A percentile compares a stretch with the other conserved stretches of the same genome.
phyloP scores from a whole-genome alignment of 345 rosid species.

The Rhizophora mangle region DNA sequence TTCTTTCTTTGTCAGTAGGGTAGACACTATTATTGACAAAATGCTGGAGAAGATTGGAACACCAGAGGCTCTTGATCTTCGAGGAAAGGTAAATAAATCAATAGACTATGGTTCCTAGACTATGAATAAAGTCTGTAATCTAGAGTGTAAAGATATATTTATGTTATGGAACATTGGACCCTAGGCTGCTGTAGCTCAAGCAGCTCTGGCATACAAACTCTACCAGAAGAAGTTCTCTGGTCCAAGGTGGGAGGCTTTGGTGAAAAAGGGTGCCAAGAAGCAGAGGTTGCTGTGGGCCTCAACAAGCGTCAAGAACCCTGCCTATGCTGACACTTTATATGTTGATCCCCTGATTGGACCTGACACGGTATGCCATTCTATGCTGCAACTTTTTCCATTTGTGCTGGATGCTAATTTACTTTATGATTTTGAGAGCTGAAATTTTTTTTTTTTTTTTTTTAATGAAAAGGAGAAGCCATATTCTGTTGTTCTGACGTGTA shows the following conservation, averaged over 20 bases:
- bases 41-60: conserved; percentile 91
- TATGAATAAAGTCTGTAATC: neutral
- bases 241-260: conserved; percentile 94
- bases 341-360: conserved; percentile 96
- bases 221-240: conserved; percentile 99
- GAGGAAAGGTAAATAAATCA: conserved; percentile 73
- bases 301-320: conserved; percentile 95
- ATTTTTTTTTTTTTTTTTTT: neutral
- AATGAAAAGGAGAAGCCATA: neutral
- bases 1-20: conserved; percentile 96
- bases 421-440: too few species aligned
- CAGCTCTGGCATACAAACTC: conserved; percentile 82
- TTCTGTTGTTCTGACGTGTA: neutral
- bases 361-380: conserved; percentile 59
- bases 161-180: conserved; percentile 18
- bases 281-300: conserved; percentile 97
- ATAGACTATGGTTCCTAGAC: neutral
- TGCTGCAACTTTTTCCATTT: neutral
- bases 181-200: conserved; percentile 98
- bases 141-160: conserved; percentile 14
- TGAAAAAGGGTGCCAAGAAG: conserved; percentile 96
- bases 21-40: conserved; percentile 93
- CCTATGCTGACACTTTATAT: conserved; percentile 84
- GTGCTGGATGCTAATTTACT: too few species aligned
- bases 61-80: conserved; percentile 89